Base-by-base conservation (phyloP, 495 filamentous ascomycete genomes). In the Penicillium antarcticum region DNA sequence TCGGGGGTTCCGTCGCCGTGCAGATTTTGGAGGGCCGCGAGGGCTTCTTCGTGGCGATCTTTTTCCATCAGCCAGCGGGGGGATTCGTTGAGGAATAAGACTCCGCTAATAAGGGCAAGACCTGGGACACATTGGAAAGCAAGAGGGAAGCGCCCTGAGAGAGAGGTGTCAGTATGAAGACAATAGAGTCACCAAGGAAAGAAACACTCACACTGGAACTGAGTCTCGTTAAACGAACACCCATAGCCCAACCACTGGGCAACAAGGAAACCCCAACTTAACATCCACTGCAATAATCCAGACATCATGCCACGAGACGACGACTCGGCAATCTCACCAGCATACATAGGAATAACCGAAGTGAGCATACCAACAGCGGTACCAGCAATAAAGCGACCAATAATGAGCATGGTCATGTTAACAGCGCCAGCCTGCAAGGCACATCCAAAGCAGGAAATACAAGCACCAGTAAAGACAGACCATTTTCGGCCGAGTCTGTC, bases 31-130 rank as follows among this genome's bases (percentile, higher is more conserved):
- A 66, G 54, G 9, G 50, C 41, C 1, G 26, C 46, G 4, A 65
- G 77, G 6, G 86, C 85, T 62, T 85, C 61, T 10, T 88, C 85
- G 50, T 78, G 71, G 47, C 78, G 76, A 63, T 86, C 86, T 55
- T 84, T 83, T 52, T 79, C 75, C 52, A 88, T 83, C 18, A 87
- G 71, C 69, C 66, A 88, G 11, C 78, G 60, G 5, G 78, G 78
- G 0, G 72, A 77, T 50, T 86, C 79, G n/a, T 79, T 77, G 8
- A 85, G 69, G 58, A 82, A 77, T 73, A 74, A 84, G 45, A 86
- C 68, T 10, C 76, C 75, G 5, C 55, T 29, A 3, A 69, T 65
- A 14, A 82, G 66, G 17, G 75, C 44, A 8, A 80, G 42, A 13
- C 70, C 68, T 1, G 78, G 78, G 10, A 80, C 48, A 45, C 66